Evolutionary conservation across 2,329 filamentous ascomycete genomes (phyloP), one percentile per base, ranked within the genome.

Genomic region (Penicillium sp.): DNA sequence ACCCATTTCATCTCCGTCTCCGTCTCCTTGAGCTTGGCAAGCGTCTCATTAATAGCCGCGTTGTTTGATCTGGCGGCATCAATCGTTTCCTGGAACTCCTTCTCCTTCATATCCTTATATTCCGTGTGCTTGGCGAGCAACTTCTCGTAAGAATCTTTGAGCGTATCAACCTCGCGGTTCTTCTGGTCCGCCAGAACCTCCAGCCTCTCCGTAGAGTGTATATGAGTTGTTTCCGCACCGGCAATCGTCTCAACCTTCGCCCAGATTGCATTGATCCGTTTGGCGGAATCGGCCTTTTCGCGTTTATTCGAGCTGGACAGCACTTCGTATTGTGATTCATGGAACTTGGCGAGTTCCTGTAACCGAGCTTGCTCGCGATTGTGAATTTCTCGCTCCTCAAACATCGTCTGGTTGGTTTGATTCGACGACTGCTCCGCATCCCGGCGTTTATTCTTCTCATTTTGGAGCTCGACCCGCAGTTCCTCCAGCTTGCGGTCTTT

Each of bases 401-500:
- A 67, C 67, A 76, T 76, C 36, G 72, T 60, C 42, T 75, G 69
- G 24, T 72, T 69, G 27, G 67, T 67, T 43, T 69, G 71, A 24
- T 56, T 64, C 10, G 76, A 72, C 43, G 74, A 70, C 32, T 64
- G 67, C 56, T 80, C 77, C 3, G 77, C 75, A 10, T 68, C 67
- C 1, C 70, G 62, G 21, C 78, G 70, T 55, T 74, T 72, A 24
- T 69, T 62, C 49, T 73, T 74, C 59, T 81, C 78, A 24, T 60
- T 66, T n/a, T 75, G 67, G 5, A 78, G 55, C 57, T 79, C 76
- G 3, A 59, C 53, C 36, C 72, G 73, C 24, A 80, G 55, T 39
- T 79, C 77, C 50, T 79, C 75, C 8, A 80, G 74, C 57, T 79
- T 79, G 39, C 76, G 70, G 56, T 81, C 78, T 58, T 77, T 79